A percentile compares a stretch with the other conserved stretches of the same genome.
These are phyloP conservation scores for Stereocaulon alpinum DNA, from an alignment of 495 filamentous ascomycete genomes.

Conservation along the genomic window DNA sequence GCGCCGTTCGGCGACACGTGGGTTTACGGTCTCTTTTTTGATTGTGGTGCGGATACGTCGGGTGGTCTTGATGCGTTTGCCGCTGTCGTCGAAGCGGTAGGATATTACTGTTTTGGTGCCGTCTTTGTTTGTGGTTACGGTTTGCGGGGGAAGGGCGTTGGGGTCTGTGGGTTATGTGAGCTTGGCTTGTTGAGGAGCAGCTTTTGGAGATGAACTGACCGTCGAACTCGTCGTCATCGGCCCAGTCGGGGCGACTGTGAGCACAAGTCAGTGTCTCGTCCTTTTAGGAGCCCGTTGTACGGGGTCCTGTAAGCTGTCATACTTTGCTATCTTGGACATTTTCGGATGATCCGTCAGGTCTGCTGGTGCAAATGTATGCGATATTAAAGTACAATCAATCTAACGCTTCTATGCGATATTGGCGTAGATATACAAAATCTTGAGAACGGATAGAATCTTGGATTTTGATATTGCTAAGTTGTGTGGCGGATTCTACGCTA, in stretches of 20 bases:
- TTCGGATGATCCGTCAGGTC: background rate
- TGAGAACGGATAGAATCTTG: background rate
- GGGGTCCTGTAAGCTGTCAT: background rate
- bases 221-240: slow-evolving; percentile 93
- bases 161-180: background rate
- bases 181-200: background rate
- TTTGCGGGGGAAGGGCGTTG: slow-evolving; percentile 60
- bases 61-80: slow-evolving; percentile 92
- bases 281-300: background rate
- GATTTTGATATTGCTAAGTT: background rate
- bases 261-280: background rate
- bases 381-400: no score
- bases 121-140: slow-evolving; percentile 90
- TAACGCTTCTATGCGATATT: background rate
- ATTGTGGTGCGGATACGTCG: slow-evolving; percentile 85
- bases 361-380: background rate
- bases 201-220: slow-evolving; percentile 41
- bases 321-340: slow-evolving; percentile 22
- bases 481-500: slow-evolving; percentile 6
- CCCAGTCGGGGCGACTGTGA: slow-evolving; percentile 71
- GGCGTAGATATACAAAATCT: background rate
- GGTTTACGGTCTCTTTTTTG: slow-evolving; percentile 86
- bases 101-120: slow-evolving; percentile 91
- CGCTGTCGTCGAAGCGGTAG: slow-evolving; percentile 82
- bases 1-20: slow-evolving; percentile 87